phyloP scores from a whole-genome alignment of 441 rosid genomes.

The Corymbia citriodora region DNA sequence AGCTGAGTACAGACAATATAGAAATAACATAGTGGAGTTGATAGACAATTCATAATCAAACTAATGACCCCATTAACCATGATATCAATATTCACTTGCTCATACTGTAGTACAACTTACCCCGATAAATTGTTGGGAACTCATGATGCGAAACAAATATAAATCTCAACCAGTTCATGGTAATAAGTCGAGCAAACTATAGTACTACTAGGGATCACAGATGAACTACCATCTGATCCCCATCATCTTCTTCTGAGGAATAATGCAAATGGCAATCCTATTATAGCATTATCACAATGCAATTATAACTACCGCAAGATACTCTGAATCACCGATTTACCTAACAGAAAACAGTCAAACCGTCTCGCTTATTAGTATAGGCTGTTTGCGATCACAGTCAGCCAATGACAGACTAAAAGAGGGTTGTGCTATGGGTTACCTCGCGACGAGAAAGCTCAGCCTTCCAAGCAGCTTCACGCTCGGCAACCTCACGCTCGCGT shows the following conservation, averaged over 20 bases:
- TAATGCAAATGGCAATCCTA: not conserved
- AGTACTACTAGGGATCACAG: not conserved
- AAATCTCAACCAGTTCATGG: not conserved
- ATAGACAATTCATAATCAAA: not conserved
- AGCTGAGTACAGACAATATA: not conserved
- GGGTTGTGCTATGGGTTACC: slow-evolving; percentile 16
- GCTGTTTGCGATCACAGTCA: not conserved
- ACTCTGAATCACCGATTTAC: not conserved
- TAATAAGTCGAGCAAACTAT: not conserved
- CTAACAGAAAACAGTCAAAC: not conserved
- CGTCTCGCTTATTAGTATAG: not conserved
- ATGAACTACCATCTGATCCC: not conserved
- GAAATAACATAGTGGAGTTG: not conserved
- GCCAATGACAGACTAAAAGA: not conserved
- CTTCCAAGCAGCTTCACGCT: slow-evolving; percentile 99
- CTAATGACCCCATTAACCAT: not conserved
- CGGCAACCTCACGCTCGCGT: slow-evolving; percentile 99
- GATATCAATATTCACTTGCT: not conserved
- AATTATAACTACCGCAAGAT: not conserved
- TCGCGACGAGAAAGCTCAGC: slow-evolving; percentile 99
- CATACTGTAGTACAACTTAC: not conserved
- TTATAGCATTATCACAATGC: not conserved
- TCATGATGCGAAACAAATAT: not conserved
- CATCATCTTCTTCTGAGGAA: not conserved
- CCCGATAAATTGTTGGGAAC: not conserved